Evolutionary conservation across 2,329 filamentous ascomycete species (phyloP).

Genomic region (Sordariomycetes sp.): DNA sequence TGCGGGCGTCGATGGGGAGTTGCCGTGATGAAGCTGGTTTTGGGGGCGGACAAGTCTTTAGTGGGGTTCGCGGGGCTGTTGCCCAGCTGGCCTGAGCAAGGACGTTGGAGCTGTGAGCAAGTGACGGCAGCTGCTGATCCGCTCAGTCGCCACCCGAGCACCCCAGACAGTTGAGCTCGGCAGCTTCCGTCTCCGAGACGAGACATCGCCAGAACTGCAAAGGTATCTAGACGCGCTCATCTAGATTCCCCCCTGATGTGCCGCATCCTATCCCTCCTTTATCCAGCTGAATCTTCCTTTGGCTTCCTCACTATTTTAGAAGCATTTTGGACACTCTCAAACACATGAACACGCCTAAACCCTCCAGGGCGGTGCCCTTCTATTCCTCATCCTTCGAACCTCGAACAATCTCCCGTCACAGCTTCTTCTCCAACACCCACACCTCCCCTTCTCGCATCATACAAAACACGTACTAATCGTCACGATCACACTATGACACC

Average conservation of each 20-base stretch:
- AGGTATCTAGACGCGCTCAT: too few species aligned
- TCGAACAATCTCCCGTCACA: not conserved
- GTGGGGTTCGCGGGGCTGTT: not conserved
- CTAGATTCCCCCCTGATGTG: too few species aligned
- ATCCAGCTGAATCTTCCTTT: too few species aligned
- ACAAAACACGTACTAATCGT: slow-evolving; percentile 12
- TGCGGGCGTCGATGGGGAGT: not conserved
- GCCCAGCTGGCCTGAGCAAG: not conserved
- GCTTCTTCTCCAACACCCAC: slow-evolving; percentile 8
- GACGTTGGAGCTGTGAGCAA: not conserved
- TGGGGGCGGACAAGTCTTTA: not conserved
- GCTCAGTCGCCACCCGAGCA: not conserved
- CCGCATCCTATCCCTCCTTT: too few species aligned
- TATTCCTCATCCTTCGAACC: not conserved
- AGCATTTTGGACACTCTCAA: too few species aligned
- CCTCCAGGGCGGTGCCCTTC: too few species aligned
- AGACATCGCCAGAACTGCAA: too few species aligned
- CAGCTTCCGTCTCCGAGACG: too few species aligned
- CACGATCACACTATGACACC: slow-evolving; percentile 7
- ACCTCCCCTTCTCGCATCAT: slow-evolving; percentile 12
- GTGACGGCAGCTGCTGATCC: not conserved
- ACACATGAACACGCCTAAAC: too few species aligned
- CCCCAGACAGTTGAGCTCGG: not conserved
- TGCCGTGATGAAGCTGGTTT: not conserved
- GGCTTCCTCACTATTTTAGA: too few species aligned